Conservation (phyloP, 345 rosid genomes). For the Hibiscus mutabilis region DNA sequence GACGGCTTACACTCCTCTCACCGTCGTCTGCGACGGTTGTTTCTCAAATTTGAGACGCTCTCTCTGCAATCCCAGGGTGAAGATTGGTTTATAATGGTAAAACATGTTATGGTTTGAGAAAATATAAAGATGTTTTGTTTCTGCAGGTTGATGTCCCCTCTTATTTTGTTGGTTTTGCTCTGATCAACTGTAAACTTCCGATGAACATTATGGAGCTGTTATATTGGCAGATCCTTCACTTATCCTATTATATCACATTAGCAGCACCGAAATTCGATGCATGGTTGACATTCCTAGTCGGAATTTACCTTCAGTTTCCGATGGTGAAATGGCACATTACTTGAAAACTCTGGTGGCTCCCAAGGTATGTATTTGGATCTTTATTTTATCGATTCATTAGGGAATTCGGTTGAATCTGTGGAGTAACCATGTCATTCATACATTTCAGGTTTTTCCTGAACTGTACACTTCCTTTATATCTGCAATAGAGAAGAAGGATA, state of each 20-base stretch:
- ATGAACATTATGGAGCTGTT: conserved; percentile 42
- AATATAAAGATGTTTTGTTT: background rate
- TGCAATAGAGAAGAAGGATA: conserved; percentile 34
- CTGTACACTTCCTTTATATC: conserved; percentile 26
- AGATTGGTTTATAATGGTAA: too few species aligned
- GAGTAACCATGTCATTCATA: background rate
- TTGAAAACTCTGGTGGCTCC: too few species aligned
- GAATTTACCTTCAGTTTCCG: too few species aligned
- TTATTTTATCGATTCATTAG: background rate
- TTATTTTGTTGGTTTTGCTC: conserved; percentile 47
- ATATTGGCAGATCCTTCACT: conserved; percentile 52
- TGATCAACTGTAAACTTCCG: conserved; percentile 61
- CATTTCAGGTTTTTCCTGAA: conserved; percentile 36
- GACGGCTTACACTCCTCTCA: conserved; percentile 41
- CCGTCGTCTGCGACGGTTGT: too few species aligned
- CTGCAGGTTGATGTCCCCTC: conserved; percentile 57
- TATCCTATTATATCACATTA: conserved; percentile 47
- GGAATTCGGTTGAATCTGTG: background rate
- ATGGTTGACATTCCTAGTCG: too few species aligned
- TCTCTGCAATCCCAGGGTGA: conserved; percentile 40
- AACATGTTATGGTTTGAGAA: too few species aligned
- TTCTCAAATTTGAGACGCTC: conserved; percentile 45
- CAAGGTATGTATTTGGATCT: conserved; percentile 23
- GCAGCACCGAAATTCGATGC: too few species aligned
- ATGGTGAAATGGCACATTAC: too few species aligned